Evolutionary conservation across 305 asterid species (phyloP).

Genomic region (Coffea humblotiana): DNA sequence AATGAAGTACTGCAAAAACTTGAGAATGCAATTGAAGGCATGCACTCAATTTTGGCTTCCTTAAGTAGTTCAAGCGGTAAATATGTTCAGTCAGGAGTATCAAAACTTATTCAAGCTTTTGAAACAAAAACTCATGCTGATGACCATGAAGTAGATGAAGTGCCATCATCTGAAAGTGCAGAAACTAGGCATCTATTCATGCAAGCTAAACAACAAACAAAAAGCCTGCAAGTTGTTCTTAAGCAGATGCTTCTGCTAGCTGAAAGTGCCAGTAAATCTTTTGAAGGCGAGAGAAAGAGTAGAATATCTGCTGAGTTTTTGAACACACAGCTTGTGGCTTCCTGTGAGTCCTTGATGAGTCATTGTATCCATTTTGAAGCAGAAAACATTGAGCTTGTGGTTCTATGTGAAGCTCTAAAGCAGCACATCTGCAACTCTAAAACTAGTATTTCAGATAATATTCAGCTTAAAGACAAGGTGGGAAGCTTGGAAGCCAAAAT

Average conservation of each 20-base stretch:
- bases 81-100: constrained; percentile 62
- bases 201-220: constrained; percentile 41
- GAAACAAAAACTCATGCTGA: constrained; percentile 58
- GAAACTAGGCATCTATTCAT: constrained; percentile 44
- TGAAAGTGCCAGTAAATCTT: constrained; percentile 46
- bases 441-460: constrained; percentile 59
- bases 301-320: constrained; percentile 39
- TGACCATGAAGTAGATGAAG: constrained; percentile 51
- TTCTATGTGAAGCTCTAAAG: constrained; percentile 63
- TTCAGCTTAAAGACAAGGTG: constrained; percentile 53
- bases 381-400: constrained; percentile 69
- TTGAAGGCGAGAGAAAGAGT: constrained; percentile 45
- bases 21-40: constrained; percentile 62
- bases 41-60: constrained; percentile 54
- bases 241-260: constrained; percentile 48
- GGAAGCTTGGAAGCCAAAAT: constrained; percentile 42
- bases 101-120: constrained; percentile 83
- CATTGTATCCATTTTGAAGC: constrained; percentile 59
- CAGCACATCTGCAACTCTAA: constrained; percentile 39
- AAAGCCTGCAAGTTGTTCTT: constrained; percentile 47
- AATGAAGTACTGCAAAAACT: constrained; percentile 51
- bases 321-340: constrained; percentile 36
- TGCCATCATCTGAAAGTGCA: constrained; percentile 39
- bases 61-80: constrained; percentile 46
- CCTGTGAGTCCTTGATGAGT: constrained; percentile 44